Evolutionary conservation across 2,329 filamentous ascomycete genomes (phyloP).

Genomic region (Apiospora saccharicola): DNA sequence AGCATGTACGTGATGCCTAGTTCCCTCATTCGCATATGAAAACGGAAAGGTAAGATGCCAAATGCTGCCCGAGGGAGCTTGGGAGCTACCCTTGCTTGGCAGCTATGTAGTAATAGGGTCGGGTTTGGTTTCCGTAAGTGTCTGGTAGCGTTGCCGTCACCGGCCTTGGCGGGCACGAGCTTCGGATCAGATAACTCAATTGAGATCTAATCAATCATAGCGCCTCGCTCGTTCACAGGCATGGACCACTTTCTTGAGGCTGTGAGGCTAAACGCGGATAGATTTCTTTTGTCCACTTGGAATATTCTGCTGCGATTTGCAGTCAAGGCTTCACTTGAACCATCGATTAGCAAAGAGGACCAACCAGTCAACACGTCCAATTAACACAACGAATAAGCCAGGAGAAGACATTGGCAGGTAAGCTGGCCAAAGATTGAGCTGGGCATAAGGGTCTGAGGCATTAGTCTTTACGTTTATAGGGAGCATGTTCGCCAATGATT

Average conservation of each 20-base stretch:
- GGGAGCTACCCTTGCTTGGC: not conserved
- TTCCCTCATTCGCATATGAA: not conserved
- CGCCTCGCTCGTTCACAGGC: not conserved
- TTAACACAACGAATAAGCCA: no score
- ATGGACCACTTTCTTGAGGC: no score
- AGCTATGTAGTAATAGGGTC: constrained; percentile 7
- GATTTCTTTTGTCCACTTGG: not conserved
- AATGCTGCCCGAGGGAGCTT: not conserved
- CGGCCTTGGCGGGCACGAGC: constrained; percentile 19
- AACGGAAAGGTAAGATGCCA: not conserved
- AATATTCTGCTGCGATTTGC: not conserved
- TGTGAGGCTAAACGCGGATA: not conserved
- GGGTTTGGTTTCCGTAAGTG: not conserved
- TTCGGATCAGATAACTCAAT: constrained; percentile 25
- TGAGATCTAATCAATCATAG: constrained; percentile 13
- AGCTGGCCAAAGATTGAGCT: no score
- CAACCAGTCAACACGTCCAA: no score
- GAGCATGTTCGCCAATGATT: no score
- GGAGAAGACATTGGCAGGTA: no score
- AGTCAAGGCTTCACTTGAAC: not conserved
- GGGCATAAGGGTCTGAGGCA: no score
- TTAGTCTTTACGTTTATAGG: no score
- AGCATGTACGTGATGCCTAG: not conserved
- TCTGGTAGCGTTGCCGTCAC: constrained; percentile 7
- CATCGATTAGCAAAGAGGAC: not conserved